These are phyloP conservation scores for Colletotrichum musicola DNA, from an alignment of 2,329 filamentous ascomycete genomes.

Conservation along the genomic window DNA sequence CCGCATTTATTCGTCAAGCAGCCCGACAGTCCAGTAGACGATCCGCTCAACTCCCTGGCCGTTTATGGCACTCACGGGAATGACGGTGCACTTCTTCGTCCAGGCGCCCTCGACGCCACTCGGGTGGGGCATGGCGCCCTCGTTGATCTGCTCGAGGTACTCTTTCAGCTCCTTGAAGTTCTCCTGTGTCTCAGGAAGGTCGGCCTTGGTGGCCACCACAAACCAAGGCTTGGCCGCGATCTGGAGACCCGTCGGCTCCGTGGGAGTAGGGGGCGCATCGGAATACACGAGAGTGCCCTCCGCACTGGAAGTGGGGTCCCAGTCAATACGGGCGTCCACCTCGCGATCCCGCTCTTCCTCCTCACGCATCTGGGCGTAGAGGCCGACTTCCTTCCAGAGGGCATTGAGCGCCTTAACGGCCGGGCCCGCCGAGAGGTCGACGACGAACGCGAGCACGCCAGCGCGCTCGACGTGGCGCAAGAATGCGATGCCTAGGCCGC, in stretches of 20 bases:
- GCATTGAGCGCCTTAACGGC: conserved; percentile 82
- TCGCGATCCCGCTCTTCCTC: conserved; percentile 77
- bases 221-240: conserved; percentile 98
- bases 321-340: conserved; percentile 67
- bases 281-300: conserved; percentile 45
- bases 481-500: conserved; percentile 91
- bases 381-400: conserved; percentile 90
- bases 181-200: conserved; percentile 80
- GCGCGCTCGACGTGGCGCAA: conserved; percentile 95
- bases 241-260: conserved; percentile 62
- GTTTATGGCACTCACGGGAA: conserved; percentile 91
- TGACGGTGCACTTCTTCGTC: conserved; percentile 73
- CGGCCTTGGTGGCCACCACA: conserved; percentile 93
- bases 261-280: conserved; percentile 45
- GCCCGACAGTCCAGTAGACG: conserved; percentile 77
- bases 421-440: conserved; percentile 85
- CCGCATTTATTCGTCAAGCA: conserved; percentile 66
- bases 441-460: conserved; percentile 90
- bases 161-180: conserved; percentile 78
- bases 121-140: conserved; percentile 76
- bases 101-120: conserved; percentile 72
- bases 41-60: conserved; percentile 85
- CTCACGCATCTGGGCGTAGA: conserved; percentile 85
- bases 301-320: conserved; percentile 66
- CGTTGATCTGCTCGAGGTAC: conserved; percentile 77